These are phyloP conservation scores for Talaromyces sp. DNA, from an alignment of 2,329 filamentous ascomycete genomes.

Conservation along the genomic window DNA sequence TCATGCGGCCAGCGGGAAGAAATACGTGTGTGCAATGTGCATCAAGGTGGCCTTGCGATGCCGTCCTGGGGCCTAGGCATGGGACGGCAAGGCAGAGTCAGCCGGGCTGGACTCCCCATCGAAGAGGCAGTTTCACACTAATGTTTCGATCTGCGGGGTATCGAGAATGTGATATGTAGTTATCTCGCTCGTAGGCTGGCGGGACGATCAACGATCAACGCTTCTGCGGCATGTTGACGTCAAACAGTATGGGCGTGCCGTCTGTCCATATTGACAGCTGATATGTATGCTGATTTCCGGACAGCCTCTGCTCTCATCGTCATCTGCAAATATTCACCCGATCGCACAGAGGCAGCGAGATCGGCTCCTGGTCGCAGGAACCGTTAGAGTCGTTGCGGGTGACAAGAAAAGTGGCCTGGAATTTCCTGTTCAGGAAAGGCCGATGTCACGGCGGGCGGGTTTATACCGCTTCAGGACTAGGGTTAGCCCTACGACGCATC, in stretches of 20 bases:
- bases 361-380: neutral
- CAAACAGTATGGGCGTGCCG: neutral
- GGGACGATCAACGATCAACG: neutral
- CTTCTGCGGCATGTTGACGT: neutral
- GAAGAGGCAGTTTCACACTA: neutral
- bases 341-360: neutral
- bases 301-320: neutral
- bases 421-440: neutral
- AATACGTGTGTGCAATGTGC: neutral
- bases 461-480: neutral
- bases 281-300: neutral
- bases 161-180: neutral
- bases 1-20: neutral
- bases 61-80: constrained; percentile 2
- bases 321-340: neutral
- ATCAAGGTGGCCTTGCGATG: neutral
- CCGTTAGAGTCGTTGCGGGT: neutral
- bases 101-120: neutral
- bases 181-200: neutral
- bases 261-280: too few relatives aligned
- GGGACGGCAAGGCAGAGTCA: constrained; percentile 4
- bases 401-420: neutral
- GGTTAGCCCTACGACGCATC: neutral
- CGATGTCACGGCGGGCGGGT: neutral
- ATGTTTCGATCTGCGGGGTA: constrained; percentile 7